Evolutionary conservation across 1,284 basidiomycete species (phyloP).

Genomic region (Trichosporon faecale): DNA sequence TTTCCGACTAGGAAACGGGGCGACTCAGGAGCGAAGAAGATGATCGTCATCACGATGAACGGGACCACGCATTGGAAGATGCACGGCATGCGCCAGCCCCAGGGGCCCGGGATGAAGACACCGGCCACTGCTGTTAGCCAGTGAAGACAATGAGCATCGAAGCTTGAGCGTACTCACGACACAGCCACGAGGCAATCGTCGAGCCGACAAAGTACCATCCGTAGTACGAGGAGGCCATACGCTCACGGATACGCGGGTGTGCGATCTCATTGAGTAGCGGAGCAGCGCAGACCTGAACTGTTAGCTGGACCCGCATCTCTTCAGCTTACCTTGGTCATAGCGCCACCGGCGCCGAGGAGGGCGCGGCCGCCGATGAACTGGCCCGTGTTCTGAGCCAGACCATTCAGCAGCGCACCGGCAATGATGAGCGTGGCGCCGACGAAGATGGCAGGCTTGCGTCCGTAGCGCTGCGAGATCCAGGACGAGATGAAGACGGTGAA

Average conservation of each 20-base stretch:
- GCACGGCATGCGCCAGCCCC: constrained; percentile 26
- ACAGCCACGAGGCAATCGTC: constrained; percentile 17
- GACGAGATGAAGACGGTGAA: constrained; percentile 29
- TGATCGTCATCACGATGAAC: constrained; percentile 16
- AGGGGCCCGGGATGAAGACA: constrained; percentile 21
- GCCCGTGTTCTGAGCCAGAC: constrained; percentile 24
- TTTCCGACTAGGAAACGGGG: constrained; percentile 41
- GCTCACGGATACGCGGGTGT: constrained; percentile 31
- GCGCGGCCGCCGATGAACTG: constrained; percentile 29
- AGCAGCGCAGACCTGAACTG: constrained; percentile 15
- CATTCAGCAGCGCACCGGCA: constrained; percentile 32
- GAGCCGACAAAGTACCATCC: constrained; percentile 23
- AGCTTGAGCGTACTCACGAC: not conserved
- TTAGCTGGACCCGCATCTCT: not conserved
- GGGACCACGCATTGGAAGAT: constrained; percentile 21
- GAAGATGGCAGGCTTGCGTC: constrained; percentile 29
- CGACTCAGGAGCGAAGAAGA: constrained; percentile 42
- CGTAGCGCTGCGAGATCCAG: constrained; percentile 27
- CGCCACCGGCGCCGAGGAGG: constrained; percentile 32
- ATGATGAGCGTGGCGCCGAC: constrained; percentile 33
- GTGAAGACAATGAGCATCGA: not conserved
- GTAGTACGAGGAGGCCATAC: constrained; percentile 20
- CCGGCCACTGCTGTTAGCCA: constrained; percentile 9
- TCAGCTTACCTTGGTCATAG: constrained; percentile 29
- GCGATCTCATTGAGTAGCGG: constrained; percentile 32